Conservation (phyloP, 1,139 yeast species). For the Diutina ranongensis region DNA sequence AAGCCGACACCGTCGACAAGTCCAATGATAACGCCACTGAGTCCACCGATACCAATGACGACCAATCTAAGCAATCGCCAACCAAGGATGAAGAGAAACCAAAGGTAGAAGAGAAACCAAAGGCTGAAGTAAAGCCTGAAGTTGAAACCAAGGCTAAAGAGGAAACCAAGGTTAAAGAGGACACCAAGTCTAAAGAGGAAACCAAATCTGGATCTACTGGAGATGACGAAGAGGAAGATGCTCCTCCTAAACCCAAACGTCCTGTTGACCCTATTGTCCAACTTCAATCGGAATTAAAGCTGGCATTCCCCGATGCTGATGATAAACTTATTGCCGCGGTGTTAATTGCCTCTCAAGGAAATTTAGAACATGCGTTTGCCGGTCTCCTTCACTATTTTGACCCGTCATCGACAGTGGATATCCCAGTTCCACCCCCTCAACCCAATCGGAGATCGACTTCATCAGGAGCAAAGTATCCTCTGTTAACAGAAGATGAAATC, state of each 20-base stretch:
- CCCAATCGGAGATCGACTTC: neutral
- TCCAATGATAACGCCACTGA: conserved; percentile 10
- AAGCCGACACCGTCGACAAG: conserved; percentile 10
- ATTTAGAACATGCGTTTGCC: conserved; percentile 76
- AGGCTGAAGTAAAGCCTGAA: neutral
- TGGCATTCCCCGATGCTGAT: conserved; percentile 75
- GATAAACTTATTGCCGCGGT: conserved; percentile 64
- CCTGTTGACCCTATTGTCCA: conserved; percentile 48
- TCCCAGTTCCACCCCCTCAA: conserved; percentile 6
- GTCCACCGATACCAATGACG: neutral
- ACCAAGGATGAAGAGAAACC: neutral
- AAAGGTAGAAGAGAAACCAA: neutral
- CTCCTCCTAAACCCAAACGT: conserved; percentile 68
- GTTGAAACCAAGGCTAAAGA: neutral
- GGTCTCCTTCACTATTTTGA: conserved; percentile 76
- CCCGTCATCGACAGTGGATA: conserved; percentile 45
- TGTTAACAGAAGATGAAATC: conserved; percentile 58
- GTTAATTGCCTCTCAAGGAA: conserved; percentile 74
- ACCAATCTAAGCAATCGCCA: neutral
- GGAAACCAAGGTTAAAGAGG: neutral
- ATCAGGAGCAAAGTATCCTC: conserved; percentile 5
- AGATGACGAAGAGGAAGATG: conserved; percentile 15
- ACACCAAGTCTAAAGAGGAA: neutral
- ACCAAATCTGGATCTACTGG: conserved; percentile 8
- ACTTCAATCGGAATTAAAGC: conserved; percentile 46